Evolutionary conservation across 345 rosid species (phyloP).

Genomic region (Jatropha curcas): DNA sequence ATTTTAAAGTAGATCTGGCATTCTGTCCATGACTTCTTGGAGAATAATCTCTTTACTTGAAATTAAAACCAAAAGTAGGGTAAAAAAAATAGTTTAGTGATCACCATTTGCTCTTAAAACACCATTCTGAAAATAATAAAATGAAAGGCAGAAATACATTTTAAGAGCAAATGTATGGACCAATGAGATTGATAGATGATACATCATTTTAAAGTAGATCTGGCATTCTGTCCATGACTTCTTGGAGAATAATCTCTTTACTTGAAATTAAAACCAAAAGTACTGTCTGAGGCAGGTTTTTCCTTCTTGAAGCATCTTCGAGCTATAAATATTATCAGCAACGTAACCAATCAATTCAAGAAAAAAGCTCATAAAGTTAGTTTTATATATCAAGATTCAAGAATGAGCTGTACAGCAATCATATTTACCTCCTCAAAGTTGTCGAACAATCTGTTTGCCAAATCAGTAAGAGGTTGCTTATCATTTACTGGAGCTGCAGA

Average conservation of each 20-base stretch:
- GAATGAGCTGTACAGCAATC: not conserved
- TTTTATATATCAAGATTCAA: no score
- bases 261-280: conserved; percentile 41
- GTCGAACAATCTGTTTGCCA: conserved; percentile 83
- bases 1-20: conserved; percentile 44
- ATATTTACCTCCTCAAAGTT: conserved; percentile 64
- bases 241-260: conserved; percentile 56
- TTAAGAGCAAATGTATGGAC: not conserved
- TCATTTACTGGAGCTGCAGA: conserved; percentile 58
- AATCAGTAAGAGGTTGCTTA: conserved; percentile 65
- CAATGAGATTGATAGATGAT: not conserved
- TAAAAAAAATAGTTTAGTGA: no score
- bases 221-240: conserved; percentile 69
- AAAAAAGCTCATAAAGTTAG: no score
- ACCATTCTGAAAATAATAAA: no score
- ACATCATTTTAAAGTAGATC: conserved; percentile 26
- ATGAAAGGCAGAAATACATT: not conserved
- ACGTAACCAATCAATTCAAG: not conserved
- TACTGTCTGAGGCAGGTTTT: conserved; percentile 54
- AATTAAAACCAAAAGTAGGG: not conserved
- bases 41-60: not conserved
- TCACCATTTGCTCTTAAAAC: no score
- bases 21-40: no score
- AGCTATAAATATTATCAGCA: conserved; percentile 47
- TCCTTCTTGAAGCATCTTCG: conserved; percentile 60